Base-by-base conservation (phyloP, 441 rosid genomes). In the Lepidium campestre region DNA sequence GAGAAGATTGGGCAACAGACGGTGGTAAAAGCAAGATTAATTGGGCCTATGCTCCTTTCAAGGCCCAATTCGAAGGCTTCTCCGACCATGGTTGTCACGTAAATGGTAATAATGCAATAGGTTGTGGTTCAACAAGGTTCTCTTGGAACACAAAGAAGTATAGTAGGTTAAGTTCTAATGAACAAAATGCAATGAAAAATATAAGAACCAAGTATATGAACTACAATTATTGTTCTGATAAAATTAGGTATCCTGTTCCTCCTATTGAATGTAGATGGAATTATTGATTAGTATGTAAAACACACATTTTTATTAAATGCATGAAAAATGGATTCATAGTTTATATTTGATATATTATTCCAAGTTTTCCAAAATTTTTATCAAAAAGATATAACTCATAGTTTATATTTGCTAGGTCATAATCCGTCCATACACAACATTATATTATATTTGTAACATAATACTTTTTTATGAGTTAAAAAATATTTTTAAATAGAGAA, bases 141-240 rank as follows among this genome's bases (percentile, higher is more conserved):
- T 49, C 35, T 19, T 49, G 56, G 56, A 49, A 49, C 56, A 49
- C 35, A 2, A n/a, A 1, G 14, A n/a, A 49, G 3, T 42, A 42
- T 42, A 42, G 47, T 49, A 49, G 56, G 9, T 49, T 49, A 49
- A 27, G 3, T 49, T 19, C 35, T 6, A 1, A 25, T 49, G 56
- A 49, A 31, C 10, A 82, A 78, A 70, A 74, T 62, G 68, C 61
- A 48, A n/a, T 32, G 84, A 29, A 70, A 72, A 36, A 65, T 36
- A 83, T 84, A 25, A 77, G 86, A 8, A 23, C 50, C 7, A 72
- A 54, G 58, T 75, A 57, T 67, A 84, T 85, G 41, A 80, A 76
- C 46, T 81, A 84, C 69, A 80, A 84, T 75, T 84, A 84, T 72
- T 81, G 88, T 71, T 72, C 29, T 2, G 86, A 84, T 48, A 66